Percentiles rank a stretch among this genome's conserved stretches.
These are phyloP conservation scores for Bauhinia variegata DNA, from an alignment of 306 rosid genomes.

Conservation along the genomic window DNA sequence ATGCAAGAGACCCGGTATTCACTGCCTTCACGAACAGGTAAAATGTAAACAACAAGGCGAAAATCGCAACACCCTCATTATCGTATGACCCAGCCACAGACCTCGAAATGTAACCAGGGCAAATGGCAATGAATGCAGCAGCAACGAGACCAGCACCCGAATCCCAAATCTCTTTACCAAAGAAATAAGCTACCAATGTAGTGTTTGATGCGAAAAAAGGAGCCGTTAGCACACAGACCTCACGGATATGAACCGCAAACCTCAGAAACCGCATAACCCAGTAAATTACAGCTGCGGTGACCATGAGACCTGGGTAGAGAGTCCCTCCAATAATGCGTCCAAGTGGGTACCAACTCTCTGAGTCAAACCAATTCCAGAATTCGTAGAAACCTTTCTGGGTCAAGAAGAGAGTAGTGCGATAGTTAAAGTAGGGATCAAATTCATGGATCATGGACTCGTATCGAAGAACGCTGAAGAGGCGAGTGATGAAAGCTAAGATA, in stretches of 20 bases:
- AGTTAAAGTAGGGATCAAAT: constrained; percentile 96
- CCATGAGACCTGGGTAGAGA: constrained; percentile 95
- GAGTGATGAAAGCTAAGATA: constrained; percentile 85
- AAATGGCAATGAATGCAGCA: constrained; percentile 87
- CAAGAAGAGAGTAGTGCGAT: constrained; percentile 83
- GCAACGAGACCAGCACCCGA: constrained; percentile 96
- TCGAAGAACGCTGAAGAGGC: constrained; percentile 94
- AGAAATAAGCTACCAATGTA: constrained; percentile 84
- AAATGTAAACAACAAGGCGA: constrained; percentile 76
- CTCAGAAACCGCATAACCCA: constrained; percentile 64
- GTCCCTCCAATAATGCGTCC: constrained; percentile 97
- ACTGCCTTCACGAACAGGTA: constrained; percentile 95
- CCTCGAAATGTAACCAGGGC: constrained; percentile 94
- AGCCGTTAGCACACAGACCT: constrained; percentile 92
- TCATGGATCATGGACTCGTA: constrained; percentile 99
- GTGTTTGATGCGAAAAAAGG: constrained; percentile 97
- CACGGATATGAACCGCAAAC: constrained; percentile 87
- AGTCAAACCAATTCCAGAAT: constrained; percentile 99
- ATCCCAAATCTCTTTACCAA: constrained; percentile 95
- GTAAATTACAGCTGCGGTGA: constrained; percentile 87
- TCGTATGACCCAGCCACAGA: constrained; percentile 97
- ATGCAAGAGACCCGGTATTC: constrained; percentile 87
- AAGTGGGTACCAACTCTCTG: constrained; percentile 93
- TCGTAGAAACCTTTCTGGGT: constrained; percentile 85
- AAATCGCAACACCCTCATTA: constrained; percentile 97